Evolutionary conservation across 495 filamentous ascomycete genomes (phyloP).

Genomic region (Daldinia concentrica): DNA sequence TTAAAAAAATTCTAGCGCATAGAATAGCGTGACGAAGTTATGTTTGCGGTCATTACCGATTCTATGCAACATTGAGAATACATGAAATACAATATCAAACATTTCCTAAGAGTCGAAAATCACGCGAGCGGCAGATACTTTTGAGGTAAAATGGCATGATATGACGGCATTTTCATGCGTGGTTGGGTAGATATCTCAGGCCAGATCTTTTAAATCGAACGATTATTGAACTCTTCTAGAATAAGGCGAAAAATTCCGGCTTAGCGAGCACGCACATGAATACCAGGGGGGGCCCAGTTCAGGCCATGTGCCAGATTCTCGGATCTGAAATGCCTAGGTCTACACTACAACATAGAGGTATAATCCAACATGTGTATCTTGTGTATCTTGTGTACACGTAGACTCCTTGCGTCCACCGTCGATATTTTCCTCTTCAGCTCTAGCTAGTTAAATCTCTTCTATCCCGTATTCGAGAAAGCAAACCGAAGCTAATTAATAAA

Average conservation of each 20-base stretch:
- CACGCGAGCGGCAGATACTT: slow-evolving; percentile 15
- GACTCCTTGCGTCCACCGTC: neutral
- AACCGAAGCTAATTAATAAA: neutral
- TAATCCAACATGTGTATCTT: too few species aligned
- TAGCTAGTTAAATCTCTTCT: neutral
- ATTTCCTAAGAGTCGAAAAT: slow-evolving; percentile 8
- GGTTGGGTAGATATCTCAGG: slow-evolving; percentile 20
- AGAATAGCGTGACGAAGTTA: slow-evolving; percentile 15
- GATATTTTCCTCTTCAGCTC: slow-evolving; percentile 8
- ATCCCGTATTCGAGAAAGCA: neutral
- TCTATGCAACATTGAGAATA: neutral
- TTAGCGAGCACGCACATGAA: slow-evolving; percentile 25
- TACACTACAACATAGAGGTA: too few species aligned
- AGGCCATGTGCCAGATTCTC: slow-evolving; percentile 21
- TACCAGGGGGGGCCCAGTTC: slow-evolving; percentile 12
- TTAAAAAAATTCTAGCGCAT: slow-evolving; percentile 24
- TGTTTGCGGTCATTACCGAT: slow-evolving; percentile 26
- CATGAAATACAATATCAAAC: neutral
- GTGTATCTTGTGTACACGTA: neutral
- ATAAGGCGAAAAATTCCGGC: slow-evolving; percentile 21
- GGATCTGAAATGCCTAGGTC: slow-evolving; percentile 26
- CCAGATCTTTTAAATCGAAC: slow-evolving; percentile 33
- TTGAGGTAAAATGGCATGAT: slow-evolving; percentile 37
- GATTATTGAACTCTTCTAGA: slow-evolving; percentile 35
- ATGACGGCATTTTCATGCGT: slow-evolving; percentile 38